Evolutionary conservation across 2,329 filamentous ascomycete genomes (phyloP).

Genomic region (Ascomycota sp.): DNA sequence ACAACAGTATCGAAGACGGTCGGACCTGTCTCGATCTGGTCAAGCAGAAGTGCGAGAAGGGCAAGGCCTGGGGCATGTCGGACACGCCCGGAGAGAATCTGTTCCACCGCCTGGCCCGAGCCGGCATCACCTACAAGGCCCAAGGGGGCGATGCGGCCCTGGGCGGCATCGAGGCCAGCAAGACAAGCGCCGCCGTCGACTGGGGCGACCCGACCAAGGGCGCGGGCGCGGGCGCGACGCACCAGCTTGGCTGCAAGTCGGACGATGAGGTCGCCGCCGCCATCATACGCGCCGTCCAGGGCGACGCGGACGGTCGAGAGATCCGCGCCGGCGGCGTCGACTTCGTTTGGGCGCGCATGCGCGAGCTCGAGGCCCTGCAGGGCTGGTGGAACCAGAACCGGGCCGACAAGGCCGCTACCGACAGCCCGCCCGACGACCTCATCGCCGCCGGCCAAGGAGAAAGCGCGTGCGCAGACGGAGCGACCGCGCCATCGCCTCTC

Average conservation of each 20-base stretch:
- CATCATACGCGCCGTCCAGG: conserved; percentile 36
- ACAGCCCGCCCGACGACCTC: conserved; percentile 12
- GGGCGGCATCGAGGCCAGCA: conserved; percentile 33
- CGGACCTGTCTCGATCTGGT: conserved; percentile 79
- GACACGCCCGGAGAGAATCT: conserved; percentile 71
- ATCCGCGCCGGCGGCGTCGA: conserved; percentile 41
- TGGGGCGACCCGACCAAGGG: conserved; percentile 61
- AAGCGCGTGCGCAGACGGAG: too few species aligned
- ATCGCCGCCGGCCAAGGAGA: conserved; percentile 2
- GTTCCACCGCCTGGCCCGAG: conserved; percentile 58
- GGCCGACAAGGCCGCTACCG: conserved; percentile 13
- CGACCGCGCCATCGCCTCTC: conserved; percentile 13
- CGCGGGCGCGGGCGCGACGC: conserved; percentile 32
- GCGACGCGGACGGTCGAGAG: conserved; percentile 34
- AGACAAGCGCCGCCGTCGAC: conserved; percentile 61
- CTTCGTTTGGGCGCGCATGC: conserved; percentile 46
- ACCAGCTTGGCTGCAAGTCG: conserved; percentile 33
- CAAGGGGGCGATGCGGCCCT: conserved; percentile 37
- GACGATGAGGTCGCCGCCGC: conserved; percentile 37
- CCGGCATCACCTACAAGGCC: conserved; percentile 39
- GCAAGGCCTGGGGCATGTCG: conserved; percentile 63
- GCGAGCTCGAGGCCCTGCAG: conserved; percentile 42
- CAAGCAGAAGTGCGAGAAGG: conserved; percentile 89
- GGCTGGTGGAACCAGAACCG: conserved; percentile 48
- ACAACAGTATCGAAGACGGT: conserved; percentile 87